Base-by-base conservation (phyloP, 164 flowering plant genomes). In the Macadamia integrifolia region DNA sequence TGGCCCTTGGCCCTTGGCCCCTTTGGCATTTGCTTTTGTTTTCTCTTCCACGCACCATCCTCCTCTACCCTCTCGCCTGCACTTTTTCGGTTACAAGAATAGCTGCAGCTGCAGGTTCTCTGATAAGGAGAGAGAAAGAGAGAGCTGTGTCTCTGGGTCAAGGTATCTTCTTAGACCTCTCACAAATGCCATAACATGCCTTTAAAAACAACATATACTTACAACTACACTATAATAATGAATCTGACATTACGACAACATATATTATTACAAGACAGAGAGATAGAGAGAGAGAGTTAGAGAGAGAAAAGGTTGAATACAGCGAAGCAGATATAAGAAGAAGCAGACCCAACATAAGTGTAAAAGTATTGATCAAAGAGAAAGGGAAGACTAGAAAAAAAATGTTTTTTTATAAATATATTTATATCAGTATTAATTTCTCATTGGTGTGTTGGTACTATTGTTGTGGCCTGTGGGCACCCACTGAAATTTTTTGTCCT, bases 281-380 rank as follows among this genome's bases (percentile, higher is more conserved):
- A 59, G 48, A 56, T 64, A 43, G 59, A 49, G 8, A 57, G 52
- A 29, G 61, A 58, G 59, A 57, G 40, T 62, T 42, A 58, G 50
- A 29, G 43, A 66, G 46, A 14, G 13, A 6, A 69, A 76, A 76
- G 76, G 84, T 80, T 81, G 86, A 76, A 77, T 77, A 75, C 88
- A 83, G 89, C 87, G 83, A 86, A 81, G 86, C 88, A 80, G 77
- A 53, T 53, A 76, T 71, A 42, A 52, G 42, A 69, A 67, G 74
- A 70, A 52, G 42, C 71, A 67, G 74, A 70, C 67, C 67, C 67
- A 64, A 63, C 64, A 40, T 65, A 60, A 49, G 59, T 67, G 35
- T 65, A 70, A 72, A 62, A 70, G 71, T 29, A 69, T 30, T 66
- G 61, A 78, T 62, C 72, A 69, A 46, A 46, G 50, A 46, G 50